Evolutionary conservation across 2,329 filamentous ascomycete genomes (phyloP).

Genomic region (Davidsoniella eucalypti): DNA sequence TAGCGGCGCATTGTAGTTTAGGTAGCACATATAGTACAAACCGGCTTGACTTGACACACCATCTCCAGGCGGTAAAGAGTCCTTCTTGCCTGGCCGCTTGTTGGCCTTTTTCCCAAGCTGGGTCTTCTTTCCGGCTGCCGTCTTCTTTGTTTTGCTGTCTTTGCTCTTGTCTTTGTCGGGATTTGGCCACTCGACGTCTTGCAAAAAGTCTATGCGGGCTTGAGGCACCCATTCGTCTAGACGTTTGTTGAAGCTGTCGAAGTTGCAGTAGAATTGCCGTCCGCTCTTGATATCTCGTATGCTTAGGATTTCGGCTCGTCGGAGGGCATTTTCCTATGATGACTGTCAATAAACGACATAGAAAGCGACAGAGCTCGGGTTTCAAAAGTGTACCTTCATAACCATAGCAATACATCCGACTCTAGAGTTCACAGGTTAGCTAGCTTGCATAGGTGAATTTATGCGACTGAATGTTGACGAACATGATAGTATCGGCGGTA

Average conservation of each 20-base stretch:
- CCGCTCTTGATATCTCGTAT: constrained; percentile 81
- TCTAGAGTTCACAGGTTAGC: constrained; percentile 16
- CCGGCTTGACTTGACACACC: constrained; percentile 25
- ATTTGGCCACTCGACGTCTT: constrained; percentile 92
- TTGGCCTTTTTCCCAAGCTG: constrained; percentile 39
- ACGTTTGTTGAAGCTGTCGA: constrained; percentile 92
- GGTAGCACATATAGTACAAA: neutral
- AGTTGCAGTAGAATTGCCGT: constrained; percentile 88
- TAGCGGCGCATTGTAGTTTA: neutral
- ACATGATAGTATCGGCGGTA: constrained; percentile 70
- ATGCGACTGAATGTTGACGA: constrained; percentile 15
- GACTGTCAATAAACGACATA: neutral
- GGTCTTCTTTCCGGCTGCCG: constrained; percentile 40
- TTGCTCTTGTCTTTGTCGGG: constrained; percentile 75
- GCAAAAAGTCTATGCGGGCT: constrained; percentile 65
- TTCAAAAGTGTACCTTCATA: constrained; percentile 23
- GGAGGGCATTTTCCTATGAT: constrained; percentile 52
- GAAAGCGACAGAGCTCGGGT: neutral
- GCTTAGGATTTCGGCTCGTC: constrained; percentile 91
- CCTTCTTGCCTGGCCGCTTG: constrained; percentile 37
- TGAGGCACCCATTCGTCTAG: constrained; percentile 74
- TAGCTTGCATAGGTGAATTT: neutral
- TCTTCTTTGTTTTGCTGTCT: constrained; percentile 58
- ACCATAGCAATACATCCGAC: constrained; percentile 46
- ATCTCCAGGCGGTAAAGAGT: constrained; percentile 35